Conservation (phyloP, 78 protist genomes). For the Cavenderia fasciculata region DNA sequence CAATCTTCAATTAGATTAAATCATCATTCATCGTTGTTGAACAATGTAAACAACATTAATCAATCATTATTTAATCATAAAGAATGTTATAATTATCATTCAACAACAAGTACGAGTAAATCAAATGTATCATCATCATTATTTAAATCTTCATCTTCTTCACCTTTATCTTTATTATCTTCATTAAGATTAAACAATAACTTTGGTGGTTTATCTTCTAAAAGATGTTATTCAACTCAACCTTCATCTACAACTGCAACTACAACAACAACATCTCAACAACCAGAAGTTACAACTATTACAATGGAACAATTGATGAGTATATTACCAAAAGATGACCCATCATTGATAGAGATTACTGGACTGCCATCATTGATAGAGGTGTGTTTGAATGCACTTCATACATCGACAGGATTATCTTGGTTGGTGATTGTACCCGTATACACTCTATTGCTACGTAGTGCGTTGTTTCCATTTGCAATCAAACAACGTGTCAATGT, state of each 20-base stretch:
- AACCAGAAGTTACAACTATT: not conserved
- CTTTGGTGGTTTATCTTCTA: no score
- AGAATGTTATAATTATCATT: no score
- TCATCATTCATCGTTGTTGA: no score
- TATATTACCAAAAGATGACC: slow-evolving; percentile 20
- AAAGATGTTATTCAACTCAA: no score
- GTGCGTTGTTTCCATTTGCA: slow-evolving; percentile 37
- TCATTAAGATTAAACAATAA: no score
- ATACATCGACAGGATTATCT: slow-evolving; percentile 8
- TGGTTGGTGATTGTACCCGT: slow-evolving; percentile 65
- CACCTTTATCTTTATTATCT: no score
- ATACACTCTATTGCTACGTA: slow-evolving; percentile 17
- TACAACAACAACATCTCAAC: not conserved
- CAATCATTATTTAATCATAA: no score
- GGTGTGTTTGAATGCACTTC: slow-evolving; percentile 18
- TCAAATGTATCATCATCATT: no score
- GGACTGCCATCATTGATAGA: slow-evolving; percentile 67
- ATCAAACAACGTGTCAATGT: slow-evolving; percentile 39
- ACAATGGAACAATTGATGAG: not conserved
- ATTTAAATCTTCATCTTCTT: no score
- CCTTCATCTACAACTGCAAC: not conserved
- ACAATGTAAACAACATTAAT: no score
- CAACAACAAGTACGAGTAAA: no score
- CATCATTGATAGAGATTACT: slow-evolving; percentile 31
- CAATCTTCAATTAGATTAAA: no score